Evolutionary conservation across 768 basidiomycete species (phyloP).

Genomic region (Hypholoma fasciculare): DNA sequence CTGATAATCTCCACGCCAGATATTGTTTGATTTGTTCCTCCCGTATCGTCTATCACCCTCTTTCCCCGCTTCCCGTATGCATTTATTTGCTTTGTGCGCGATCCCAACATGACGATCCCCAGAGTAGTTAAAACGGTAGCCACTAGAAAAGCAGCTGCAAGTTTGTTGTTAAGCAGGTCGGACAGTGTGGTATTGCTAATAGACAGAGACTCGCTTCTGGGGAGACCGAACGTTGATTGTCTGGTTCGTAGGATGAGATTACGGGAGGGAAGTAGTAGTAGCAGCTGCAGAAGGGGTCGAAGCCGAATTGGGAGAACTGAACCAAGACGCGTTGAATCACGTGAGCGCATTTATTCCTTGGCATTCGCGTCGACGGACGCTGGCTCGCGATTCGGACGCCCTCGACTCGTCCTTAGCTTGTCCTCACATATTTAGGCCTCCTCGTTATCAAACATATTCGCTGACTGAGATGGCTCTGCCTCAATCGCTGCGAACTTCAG

Average conservation of each 20-base stretch:
- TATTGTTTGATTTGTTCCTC: slow-evolving; percentile 18
- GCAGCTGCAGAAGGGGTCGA: neutral
- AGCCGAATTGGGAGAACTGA: slow-evolving; percentile 8
- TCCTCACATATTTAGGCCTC: too few species aligned
- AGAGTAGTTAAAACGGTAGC: slow-evolving; percentile 1
- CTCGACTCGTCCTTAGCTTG: too few species aligned
- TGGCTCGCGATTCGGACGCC: too few species aligned
- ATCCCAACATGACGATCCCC: slow-evolving; percentile 46
- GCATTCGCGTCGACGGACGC: slow-evolving; percentile 10
- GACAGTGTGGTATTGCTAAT: too few species aligned
- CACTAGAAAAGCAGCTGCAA: too few species aligned
- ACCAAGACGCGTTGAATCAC: slow-evolving; percentile 13
- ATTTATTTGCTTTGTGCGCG: slow-evolving; percentile 64
- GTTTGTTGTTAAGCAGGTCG: too few species aligned
- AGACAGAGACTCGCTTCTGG: too few species aligned
- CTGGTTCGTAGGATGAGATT: too few species aligned
- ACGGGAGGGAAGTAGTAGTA: neutral
- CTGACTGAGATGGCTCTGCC: slow-evolving; percentile 71
- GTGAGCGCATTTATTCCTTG: neutral
- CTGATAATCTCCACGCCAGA: slow-evolving; percentile 28
- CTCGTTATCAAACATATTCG: too few species aligned
- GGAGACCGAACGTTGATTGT: too few species aligned
- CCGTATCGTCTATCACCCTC: slow-evolving; percentile 55
- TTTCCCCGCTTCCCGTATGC: slow-evolving; percentile 64
- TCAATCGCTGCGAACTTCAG: slow-evolving; percentile 61